Percentiles rank a stretch among this genome's conserved stretches.
Evolutionary conservation across 2,329 filamentous ascomycete genomes (phyloP).

Genomic region (Colletotrichum sp.): DNA sequence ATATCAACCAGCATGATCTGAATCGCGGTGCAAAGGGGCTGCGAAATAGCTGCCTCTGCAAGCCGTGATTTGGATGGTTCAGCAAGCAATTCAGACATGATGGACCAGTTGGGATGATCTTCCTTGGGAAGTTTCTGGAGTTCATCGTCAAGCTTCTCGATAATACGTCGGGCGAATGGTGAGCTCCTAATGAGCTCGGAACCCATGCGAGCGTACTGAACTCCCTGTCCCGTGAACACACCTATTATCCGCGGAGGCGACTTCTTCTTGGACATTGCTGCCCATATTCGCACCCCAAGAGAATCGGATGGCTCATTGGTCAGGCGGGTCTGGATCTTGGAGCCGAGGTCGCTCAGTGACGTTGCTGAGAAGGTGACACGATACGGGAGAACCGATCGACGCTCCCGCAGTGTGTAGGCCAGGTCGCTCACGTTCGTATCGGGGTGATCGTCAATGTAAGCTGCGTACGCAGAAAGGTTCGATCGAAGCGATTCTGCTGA

Average conservation of each 20-base stretch:
- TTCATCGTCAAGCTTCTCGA: slow-evolving; percentile 25
- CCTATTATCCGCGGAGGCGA: slow-evolving; percentile 12
- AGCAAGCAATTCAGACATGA: slow-evolving; percentile 26
- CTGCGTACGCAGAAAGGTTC: slow-evolving; percentile 4
- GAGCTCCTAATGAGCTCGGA: slow-evolving; percentile 20
- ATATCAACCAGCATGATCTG: slow-evolving; percentile 30
- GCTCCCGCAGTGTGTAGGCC: neutral
- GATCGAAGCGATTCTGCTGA: slow-evolving; percentile 25
- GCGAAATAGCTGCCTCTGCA: slow-evolving; percentile 20
- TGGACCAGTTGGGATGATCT: slow-evolving; percentile 29
- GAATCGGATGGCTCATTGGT: slow-evolving; percentile 14
- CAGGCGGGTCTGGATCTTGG: neutral
- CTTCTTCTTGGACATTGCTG: slow-evolving; percentile 23
- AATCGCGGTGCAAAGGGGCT: slow-evolving; percentile 21
- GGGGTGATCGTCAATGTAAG: slow-evolving; percentile 21
- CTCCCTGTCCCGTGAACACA: slow-evolving; percentile 37
- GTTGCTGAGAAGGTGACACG: slow-evolving; percentile 11
- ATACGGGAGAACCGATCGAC: neutral
- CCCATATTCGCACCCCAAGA: neutral
- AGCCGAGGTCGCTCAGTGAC: neutral
- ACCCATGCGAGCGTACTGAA: slow-evolving; percentile 32
- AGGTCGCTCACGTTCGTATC: neutral
- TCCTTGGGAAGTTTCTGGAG: slow-evolving; percentile 18
- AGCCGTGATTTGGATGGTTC: slow-evolving; percentile 22
- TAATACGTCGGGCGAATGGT: slow-evolving; percentile 3